Evolutionary conservation across 805 yeast genomes (phyloP), one percentile per base, ranked within the genome.

Genomic region (Cyberlindnera veronae): DNA sequence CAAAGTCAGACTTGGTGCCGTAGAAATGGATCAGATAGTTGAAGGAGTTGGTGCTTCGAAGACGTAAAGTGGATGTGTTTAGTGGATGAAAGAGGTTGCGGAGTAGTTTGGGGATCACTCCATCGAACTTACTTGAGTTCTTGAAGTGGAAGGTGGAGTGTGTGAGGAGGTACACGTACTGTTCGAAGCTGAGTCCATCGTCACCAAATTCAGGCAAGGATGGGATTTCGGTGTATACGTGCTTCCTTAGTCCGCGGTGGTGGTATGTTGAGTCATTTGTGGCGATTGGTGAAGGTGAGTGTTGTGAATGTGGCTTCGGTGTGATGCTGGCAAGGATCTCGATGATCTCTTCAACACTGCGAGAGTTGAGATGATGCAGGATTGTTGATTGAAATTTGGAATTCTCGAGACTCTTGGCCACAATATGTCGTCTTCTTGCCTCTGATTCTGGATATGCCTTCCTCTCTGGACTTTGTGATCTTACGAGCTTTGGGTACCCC

Each of bases 11-110:
- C 29, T 58, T 60, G 14, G 48, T 43, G 15, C 64, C 55, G 47
- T 62, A 72, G 49, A 58, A 72, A 36, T 60, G 65, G 1, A 75
- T 61, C 13, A 60, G 50, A 42, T 63, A 62, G 44, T 71, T 71
- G 47, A 55, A 71, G 3, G 61, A 47, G 7, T 57, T 46, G 1
- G 62, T 44, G 10, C 60, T 57, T 26, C 65, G 51, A n/a, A 64
- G 46, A 2, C 49, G 49, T 3, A 54, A 23, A 0, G 71, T 62
- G 10, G 51, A 57, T 7, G 54, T 23, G 40, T 70, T 70, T 10
- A 61, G 50, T 15, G 67, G 67, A 45, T 67, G 67, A 50, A 69
- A 57, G n/a, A 71, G 41, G 30, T 65, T 64, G 30, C 62, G 52
- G 11, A 71, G 39, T 8, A 71, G 53, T 34, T 62, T 63, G 1